Conservation (phyloP, 2,329 filamentous ascomycete genomes). For the Fusarium sp. region DNA sequence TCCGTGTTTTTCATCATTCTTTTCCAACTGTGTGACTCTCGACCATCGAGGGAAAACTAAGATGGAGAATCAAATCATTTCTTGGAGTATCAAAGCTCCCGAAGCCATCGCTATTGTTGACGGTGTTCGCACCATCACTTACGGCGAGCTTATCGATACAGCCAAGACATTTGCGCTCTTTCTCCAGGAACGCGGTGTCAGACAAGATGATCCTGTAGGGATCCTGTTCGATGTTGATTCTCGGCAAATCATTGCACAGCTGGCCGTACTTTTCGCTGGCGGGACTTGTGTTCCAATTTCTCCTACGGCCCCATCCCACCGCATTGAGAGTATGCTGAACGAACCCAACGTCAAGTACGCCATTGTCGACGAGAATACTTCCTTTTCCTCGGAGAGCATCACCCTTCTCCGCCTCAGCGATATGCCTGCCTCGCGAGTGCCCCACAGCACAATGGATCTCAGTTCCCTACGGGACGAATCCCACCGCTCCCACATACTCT, state of each 20-base stretch:
- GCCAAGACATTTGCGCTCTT: neutral
- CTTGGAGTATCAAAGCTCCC: neutral
- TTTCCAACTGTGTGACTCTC: neutral
- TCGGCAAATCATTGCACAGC: slow-evolving; percentile 4
- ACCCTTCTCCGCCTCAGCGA: neutral
- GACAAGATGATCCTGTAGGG: neutral
- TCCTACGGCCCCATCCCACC: neutral
- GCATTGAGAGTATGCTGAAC: neutral
- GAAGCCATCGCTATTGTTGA: neutral
- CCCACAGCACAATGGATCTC: rapidly evolving
- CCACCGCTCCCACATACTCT: neutral
- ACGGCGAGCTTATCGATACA: neutral
- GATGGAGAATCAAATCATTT: slow-evolving; percentile 3
- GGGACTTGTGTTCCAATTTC: slow-evolving; percentile 6
- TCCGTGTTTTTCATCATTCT: neutral
- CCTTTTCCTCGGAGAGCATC: neutral
- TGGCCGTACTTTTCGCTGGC: neutral
- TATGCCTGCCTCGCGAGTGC: rapidly evolving
- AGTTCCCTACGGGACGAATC: neutral
- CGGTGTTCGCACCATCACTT: neutral
- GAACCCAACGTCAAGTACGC: neutral
- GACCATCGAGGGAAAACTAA: neutral
- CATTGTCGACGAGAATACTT: neutral
- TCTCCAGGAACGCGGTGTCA: neutral
- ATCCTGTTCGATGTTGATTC: slow-evolving; percentile 4